phyloP scores from a whole-genome alignment of 2,329 filamentous ascomycete genomes.

The Dendrostoma leiphaemia region DNA sequence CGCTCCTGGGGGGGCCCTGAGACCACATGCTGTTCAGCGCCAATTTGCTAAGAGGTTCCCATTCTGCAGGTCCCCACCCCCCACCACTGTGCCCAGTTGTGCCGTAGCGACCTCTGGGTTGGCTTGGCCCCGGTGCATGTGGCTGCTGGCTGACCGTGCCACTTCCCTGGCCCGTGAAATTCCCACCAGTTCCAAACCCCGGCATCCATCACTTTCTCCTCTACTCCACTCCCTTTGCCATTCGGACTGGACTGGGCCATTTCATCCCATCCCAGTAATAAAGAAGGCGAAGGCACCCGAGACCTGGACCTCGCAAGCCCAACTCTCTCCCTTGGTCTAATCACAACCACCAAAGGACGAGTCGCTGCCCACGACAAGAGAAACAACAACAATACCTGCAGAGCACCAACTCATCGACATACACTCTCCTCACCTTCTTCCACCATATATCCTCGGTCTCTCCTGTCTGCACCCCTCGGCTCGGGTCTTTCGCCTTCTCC shows the following conservation, averaged over 20 bases:
- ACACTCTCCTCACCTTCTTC: not conserved
- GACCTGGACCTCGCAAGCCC: conserved; percentile 2
- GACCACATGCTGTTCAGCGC: not conserved
- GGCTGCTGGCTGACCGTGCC: not conserved
- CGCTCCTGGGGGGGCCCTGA: not conserved
- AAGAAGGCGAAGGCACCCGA: not conserved
- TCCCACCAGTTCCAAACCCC: conserved; percentile 6
- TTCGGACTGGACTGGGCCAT: too few relatives aligned
- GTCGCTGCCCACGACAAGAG: not conserved
- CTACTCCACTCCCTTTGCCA: conserved; percentile 4
- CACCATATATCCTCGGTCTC: not conserved
- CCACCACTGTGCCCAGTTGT: not conserved
- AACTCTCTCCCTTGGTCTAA: not conserved
- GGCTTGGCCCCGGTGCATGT: not conserved
- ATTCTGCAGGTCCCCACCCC: not conserved
- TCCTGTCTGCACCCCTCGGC: not conserved
- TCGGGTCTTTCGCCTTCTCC: not conserved
- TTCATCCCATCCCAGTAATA: not conserved
- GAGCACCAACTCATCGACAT: not conserved
- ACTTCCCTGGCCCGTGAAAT: too few relatives aligned
- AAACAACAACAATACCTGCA: not conserved
- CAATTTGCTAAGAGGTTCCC: not conserved
- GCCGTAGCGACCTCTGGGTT: not conserved
- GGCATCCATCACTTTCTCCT: conserved; percentile 7
- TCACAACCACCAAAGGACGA: not conserved